phyloP scores from a whole-genome alignment of 108 stramenopile genomes.

The Pelagomonas calceolata region DNA sequence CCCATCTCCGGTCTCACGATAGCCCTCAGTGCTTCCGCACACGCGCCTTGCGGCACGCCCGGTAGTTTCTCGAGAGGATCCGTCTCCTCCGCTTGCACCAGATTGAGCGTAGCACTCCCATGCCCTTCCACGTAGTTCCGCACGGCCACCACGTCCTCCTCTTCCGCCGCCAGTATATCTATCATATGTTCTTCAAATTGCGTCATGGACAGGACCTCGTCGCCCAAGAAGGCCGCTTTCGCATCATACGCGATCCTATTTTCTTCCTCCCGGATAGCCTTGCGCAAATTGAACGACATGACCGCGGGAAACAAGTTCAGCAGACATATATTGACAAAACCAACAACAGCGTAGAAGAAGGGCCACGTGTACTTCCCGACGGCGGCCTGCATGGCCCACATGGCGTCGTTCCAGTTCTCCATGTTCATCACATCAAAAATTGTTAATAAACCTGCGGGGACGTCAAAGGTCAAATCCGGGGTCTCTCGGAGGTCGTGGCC shows the following conservation, averaged over 20 bases:
- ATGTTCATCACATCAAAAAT: background rate
- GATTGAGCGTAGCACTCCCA: background rate
- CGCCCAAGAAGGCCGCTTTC: background rate
- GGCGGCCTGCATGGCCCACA: background rate
- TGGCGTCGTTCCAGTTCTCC: background rate
- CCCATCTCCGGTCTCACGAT: background rate
- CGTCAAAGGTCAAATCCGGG: too few species aligned
- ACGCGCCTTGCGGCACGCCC: background rate
- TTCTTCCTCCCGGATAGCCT: background rate
- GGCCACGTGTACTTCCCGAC: background rate
- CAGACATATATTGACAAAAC: background rate
- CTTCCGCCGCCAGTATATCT: background rate
- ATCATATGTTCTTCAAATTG: background rate
- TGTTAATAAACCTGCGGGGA: too few species aligned
- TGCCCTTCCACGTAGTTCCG: background rate
- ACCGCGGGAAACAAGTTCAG: background rate
- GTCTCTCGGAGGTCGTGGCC: too few species aligned
- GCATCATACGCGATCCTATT: background rate
- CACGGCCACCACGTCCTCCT: background rate
- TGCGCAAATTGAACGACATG: background rate
- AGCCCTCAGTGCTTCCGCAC: background rate
- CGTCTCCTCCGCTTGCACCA: background rate
- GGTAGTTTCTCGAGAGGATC: background rate
- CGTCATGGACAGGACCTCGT: background rate
- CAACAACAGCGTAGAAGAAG: background rate